Percentiles rank a stretch among this genome's conserved stretches.
phyloP scores from a whole-genome alignment of 768 basidiomycete species.

The Tephrocybe rancida region DNA sequence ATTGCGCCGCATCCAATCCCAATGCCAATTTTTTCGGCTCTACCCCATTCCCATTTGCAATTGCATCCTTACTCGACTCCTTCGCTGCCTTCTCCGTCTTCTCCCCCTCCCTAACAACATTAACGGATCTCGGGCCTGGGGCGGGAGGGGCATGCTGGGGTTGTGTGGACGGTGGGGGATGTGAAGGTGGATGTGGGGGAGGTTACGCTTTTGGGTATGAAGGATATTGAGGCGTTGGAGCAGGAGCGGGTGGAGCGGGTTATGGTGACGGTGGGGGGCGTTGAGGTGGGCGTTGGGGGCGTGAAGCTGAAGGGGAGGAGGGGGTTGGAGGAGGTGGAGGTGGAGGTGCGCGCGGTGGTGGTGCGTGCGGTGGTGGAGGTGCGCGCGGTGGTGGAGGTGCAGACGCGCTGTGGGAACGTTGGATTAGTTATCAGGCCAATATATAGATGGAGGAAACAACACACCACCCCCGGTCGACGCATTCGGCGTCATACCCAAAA shows the following conservation, averaged over 20 bases:
- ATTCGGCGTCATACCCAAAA: slow-evolving; percentile 4
- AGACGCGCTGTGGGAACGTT: slow-evolving; percentile 8
- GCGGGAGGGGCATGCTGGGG: slow-evolving; percentile 17
- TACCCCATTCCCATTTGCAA: too few relatives aligned
- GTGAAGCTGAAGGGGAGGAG: slow-evolving; percentile 34
- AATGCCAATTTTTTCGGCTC: too few relatives aligned
- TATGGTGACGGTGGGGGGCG: slow-evolving; percentile 4
- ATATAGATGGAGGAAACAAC: background rate
- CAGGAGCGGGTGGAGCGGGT: slow-evolving; percentile 12
- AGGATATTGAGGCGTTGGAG: slow-evolving; percentile 16
- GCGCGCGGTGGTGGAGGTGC: slow-evolving; percentile 7
- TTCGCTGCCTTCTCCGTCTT: too few relatives aligned
- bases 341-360: too few relatives aligned
- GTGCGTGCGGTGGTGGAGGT: slow-evolving; percentile 1
- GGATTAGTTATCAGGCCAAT: background rate
- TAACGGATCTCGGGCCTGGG: too few relatives aligned
- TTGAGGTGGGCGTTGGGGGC: slow-evolving; percentile 13
- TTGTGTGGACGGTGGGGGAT: background rate
- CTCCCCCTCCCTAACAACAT: too few relatives aligned
- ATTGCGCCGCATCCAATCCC: too few relatives aligned
- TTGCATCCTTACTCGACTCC: too few relatives aligned
- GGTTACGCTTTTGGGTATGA: slow-evolving; percentile 4
- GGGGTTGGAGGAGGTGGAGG: slow-evolving; percentile 13
- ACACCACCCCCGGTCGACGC: slow-evolving; percentile 14
- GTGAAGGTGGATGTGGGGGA: slow-evolving; percentile 12